Evolutionary conservation across 2,329 filamentous ascomycete genomes (phyloP).

Genomic region (Cladophialophora yegresii): DNA sequence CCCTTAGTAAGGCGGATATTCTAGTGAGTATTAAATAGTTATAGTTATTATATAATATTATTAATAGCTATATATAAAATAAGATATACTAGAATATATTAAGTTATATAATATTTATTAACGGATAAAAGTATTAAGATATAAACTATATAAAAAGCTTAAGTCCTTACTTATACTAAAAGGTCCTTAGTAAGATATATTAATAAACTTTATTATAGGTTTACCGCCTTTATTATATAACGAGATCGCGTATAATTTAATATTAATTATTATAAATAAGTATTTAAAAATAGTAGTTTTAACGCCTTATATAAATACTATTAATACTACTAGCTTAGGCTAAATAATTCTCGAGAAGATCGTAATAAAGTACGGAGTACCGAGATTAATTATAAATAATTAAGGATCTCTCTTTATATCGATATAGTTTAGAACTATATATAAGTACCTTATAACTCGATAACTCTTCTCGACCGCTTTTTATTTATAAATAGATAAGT

Average conservation of each 20-base stretch:
- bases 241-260: not conserved
- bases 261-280: not conserved
- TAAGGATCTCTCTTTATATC: not conserved
- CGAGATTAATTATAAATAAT: not conserved
- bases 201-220: not conserved
- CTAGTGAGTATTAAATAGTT: not conserved
- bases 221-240: not conserved
- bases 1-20: not conserved
- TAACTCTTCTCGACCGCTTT: not conserved
- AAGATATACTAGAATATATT: not conserved
- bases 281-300: too few relatives aligned
- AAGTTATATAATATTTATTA: conserved; percentile 1
- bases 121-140: conserved; percentile 3
- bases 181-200: not conserved
- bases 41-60: not conserved
- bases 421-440: not conserved
- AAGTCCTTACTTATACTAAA: not conserved
- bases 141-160: not conserved
- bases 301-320: not conserved
- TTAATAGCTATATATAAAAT: not conserved
- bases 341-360: not conserved
- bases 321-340: not conserved
- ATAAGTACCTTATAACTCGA: not conserved
- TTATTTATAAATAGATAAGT: conserved; percentile 14
- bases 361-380: not conserved